phyloP scores from a whole-genome alignment of 2,329 filamentous ascomycete genomes.

The Arachnomyces sp. region DNA sequence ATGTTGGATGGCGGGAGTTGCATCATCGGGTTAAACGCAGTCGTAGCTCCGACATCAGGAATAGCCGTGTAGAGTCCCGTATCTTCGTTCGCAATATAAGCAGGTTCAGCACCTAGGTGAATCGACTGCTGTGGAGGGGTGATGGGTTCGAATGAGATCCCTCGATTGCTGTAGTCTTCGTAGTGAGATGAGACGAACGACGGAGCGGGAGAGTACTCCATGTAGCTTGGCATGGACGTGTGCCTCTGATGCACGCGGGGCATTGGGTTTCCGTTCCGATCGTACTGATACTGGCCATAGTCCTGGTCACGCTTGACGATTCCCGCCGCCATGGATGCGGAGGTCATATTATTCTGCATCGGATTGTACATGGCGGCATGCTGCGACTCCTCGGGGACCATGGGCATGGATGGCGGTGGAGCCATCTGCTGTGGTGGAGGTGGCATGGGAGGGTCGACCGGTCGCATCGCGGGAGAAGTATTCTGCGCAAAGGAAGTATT shows the following conservation, averaged over 20 bases:
- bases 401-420: constrained; percentile 47
- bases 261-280: constrained; percentile 82
- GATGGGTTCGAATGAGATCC: constrained; percentile 91
- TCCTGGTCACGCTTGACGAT: constrained; percentile 85
- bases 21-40: constrained; percentile 80
- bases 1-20: constrained; percentile 82
- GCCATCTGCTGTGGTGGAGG: constrained; percentile 73
- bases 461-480: constrained; percentile 80
- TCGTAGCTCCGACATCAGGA: constrained; percentile 69
- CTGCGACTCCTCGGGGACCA: constrained; percentile 55
- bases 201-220: constrained; percentile 95
- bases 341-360: constrained; percentile 62
- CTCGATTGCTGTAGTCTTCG: constrained; percentile 94
- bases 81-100: constrained; percentile 97
- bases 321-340: constrained; percentile 65
- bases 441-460: constrained; percentile 82
- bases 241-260: constrained; percentile 81
- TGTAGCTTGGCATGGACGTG: constrained; percentile 96
- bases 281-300: constrained; percentile 74
- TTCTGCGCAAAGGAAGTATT: constrained; percentile 59
- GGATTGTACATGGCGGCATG: constrained; percentile 61
- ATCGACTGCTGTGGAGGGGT: constrained; percentile 89
- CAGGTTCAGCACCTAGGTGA: constrained; percentile 74
- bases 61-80: constrained; percentile 93
- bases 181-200: constrained; percentile 98